Conservation (phyloP, 345 rosid species). For the Hibiscus mutabilis region DNA sequence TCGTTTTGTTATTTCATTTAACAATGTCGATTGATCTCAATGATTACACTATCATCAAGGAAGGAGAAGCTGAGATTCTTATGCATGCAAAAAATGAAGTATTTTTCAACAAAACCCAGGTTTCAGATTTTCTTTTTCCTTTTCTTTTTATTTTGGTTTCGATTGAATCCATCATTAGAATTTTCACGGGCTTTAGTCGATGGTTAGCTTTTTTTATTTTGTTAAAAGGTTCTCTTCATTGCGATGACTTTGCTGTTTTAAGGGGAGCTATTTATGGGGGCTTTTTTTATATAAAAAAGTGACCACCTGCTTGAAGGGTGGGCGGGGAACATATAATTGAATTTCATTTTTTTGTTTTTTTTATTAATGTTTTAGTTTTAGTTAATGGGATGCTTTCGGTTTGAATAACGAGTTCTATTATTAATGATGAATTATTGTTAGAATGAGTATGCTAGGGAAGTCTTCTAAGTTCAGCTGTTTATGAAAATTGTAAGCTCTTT, state of each 20-base stretch:
- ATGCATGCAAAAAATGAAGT: conserved; percentile 89
- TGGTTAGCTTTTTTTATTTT: not conserved
- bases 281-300: too few relatives aligned
- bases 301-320: not conserved
- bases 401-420: not conserved
- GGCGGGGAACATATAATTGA: not conserved
- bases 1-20: conserved; percentile 7
- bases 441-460: too few relatives aligned
- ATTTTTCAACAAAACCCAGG: conserved; percentile 92
- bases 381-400: not conserved
- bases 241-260: too few relatives aligned
- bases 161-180: not conserved
- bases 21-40: conserved; percentile 44
- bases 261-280: too few relatives aligned
- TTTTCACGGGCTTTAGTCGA: not conserved
- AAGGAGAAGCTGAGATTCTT: conserved; percentile 97
- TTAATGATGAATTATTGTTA: not conserved
- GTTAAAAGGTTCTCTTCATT: too few relatives aligned
- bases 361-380: not conserved
- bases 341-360: not conserved
- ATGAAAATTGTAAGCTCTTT: too few relatives aligned
- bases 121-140: conserved; percentile 18
- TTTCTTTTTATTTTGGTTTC: not conserved
- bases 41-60: conserved; percentile 69
- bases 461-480: too few relatives aligned